These are phyloP conservation scores for Tylopilus balloui DNA, from an alignment of 768 basidiomycete species.

Conservation along the genomic window DNA sequence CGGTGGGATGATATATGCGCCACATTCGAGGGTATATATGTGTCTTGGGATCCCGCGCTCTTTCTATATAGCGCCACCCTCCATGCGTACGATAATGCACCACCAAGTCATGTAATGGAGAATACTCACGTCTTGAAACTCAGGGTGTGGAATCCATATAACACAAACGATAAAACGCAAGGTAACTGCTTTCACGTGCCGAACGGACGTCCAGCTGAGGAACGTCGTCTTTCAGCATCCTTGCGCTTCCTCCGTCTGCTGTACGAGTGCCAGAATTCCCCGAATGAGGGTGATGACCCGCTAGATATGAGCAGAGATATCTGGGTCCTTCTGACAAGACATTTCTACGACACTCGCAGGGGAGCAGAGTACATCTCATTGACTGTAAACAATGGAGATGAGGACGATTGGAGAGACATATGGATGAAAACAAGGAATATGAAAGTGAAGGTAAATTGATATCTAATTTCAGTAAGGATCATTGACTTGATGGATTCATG, in stretches of 20 bases:
- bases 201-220: background rate
- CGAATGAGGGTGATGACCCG: background rate
- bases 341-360: constrained; percentile 56
- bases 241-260: constrained; percentile 40
- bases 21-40: constrained; percentile 73
- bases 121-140: background rate
- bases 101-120: background rate
- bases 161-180: constrained; percentile 25
- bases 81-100: constrained; percentile 52
- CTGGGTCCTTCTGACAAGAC: constrained; percentile 80
- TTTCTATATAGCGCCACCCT: constrained; percentile 49
- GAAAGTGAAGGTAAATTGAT: constrained; percentile 36
- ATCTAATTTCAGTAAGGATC: background rate
- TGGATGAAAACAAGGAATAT: constrained; percentile 29
- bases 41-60: constrained; percentile 79
- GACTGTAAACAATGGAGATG: constrained; percentile 39
- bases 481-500: constrained; percentile 1
- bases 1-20: constrained; percentile 75
- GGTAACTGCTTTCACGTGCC: constrained; percentile 29
- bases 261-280: constrained; percentile 24
- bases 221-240: constrained; percentile 29
- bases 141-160: constrained; percentile 46
- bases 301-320: constrained; percentile 43
- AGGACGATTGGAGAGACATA: constrained; percentile 27
- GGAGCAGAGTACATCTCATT: constrained; percentile 68